Percentiles rank a stretch among this genome's conserved stretches.
Conservation (phyloP, 495 filamentous ascomycete genomes). For the Aspergillus affinis region DNA sequence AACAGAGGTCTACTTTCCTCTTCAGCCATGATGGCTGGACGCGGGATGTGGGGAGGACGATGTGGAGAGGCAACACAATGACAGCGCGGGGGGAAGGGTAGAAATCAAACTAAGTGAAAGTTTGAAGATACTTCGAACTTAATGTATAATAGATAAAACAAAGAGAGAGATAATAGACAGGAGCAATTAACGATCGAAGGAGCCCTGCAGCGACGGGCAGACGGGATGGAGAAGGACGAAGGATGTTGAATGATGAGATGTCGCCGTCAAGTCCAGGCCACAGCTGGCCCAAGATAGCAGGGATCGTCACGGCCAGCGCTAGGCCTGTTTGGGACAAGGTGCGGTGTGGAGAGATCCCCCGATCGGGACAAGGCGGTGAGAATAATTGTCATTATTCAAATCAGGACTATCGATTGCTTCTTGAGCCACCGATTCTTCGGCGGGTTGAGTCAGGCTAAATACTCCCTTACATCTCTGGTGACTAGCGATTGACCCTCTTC, state of each 20-base stretch:
- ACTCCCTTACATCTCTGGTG: neutral
- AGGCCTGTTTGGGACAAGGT: neutral
- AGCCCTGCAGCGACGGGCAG: no score
- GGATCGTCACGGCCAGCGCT: no score
- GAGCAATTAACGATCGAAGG: no score
- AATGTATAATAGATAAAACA: no score
- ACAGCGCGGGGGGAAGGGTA: neutral
- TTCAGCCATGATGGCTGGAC: conserved; percentile 34
- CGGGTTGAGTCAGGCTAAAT: no score
- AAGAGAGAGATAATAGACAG: no score
- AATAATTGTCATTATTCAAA: neutral
- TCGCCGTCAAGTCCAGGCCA: no score
- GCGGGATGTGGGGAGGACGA: conserved; percentile 12
- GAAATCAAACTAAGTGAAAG: conserved; percentile 1
- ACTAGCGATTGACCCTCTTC: neutral
- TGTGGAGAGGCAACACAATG: conserved; percentile 9
- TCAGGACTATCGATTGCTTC: neutral
- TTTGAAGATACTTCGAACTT: no score
- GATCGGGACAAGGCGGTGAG: neutral
- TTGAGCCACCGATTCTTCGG: neutral
- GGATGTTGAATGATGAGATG: no score
- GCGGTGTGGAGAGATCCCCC: conserved; percentile 1
- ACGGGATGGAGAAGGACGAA: no score
- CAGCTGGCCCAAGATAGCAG: no score
- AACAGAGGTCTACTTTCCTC: conserved; percentile 35